These are phyloP conservation scores for Nicotiana noctiflora DNA, from an alignment of 257 asterid genomes.

Conservation along the genomic window DNA sequence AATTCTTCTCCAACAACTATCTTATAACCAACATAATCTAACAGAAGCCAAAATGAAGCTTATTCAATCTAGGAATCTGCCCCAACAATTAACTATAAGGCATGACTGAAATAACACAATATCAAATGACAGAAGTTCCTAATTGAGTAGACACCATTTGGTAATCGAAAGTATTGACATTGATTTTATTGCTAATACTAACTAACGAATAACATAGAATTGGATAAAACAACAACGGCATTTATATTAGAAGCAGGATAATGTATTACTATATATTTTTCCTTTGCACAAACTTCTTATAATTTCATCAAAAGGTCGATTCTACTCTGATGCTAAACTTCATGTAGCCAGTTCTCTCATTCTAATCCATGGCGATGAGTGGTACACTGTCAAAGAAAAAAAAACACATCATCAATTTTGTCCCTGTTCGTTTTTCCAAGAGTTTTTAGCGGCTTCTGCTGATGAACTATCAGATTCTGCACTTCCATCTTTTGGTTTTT, in stretches of 20 bases:
- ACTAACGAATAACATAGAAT: not conserved
- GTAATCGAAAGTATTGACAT: constrained; percentile 1
- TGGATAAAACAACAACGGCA: not conserved
- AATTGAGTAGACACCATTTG: not conserved
- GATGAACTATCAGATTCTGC: constrained; percentile 32
- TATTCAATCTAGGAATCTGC: not conserved
- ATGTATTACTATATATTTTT: not conserved
- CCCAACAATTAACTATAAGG: not conserved
- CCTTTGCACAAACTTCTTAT: not conserved
- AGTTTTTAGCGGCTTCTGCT: constrained; percentile 50
- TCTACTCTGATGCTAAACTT: not conserved
- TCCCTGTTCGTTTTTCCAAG: constrained; percentile 54
- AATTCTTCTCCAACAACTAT: not conserved
- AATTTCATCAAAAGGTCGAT: not conserved
- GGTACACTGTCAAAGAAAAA: not conserved
- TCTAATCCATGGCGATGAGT: not conserved
- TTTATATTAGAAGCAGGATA: not conserved
- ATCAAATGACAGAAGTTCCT: not conserved
- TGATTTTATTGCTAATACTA: constrained; percentile 10
- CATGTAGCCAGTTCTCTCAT: not conserved
- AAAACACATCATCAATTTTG: constrained; percentile 12
- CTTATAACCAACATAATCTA: not conserved
- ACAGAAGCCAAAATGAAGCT: not conserved
- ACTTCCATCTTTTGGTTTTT: constrained; percentile 35
- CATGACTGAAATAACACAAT: not conserved